phyloP scores from a whole-genome alignment of 305 asterid species.

The Vinca major region DNA sequence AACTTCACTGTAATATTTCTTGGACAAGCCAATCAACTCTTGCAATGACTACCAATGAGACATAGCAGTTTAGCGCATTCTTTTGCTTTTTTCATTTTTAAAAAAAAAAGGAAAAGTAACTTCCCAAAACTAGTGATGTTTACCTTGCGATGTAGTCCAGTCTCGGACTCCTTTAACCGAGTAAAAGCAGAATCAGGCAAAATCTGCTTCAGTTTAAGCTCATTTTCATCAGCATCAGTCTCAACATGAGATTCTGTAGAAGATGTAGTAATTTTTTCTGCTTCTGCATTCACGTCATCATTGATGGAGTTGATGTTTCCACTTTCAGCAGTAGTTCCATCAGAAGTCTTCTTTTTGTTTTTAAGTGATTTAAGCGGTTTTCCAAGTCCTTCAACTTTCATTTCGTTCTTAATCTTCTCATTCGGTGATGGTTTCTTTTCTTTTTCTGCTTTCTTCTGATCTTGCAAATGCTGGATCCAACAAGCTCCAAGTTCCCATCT shows the following conservation, averaged over 20 bases:
- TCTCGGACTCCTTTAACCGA: slow-evolving; percentile 75
- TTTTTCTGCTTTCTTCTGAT: slow-evolving; percentile 85
- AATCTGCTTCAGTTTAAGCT: slow-evolving; percentile 45
- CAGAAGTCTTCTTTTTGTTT: slow-evolving; percentile 59
- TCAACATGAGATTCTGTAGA: slow-evolving; percentile 43
- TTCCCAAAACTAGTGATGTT: slow-evolving; percentile 9
- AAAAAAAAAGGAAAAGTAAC: background rate
- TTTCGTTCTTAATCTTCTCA: slow-evolving; percentile 68
- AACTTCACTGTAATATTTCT: slow-evolving; percentile 73
- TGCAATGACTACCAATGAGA: slow-evolving; percentile 57
- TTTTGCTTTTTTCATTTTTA: slow-evolving; percentile 16
- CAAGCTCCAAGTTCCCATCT: slow-evolving; percentile 99
- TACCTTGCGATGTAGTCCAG: slow-evolving; percentile 92
- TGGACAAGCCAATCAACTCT: slow-evolving; percentile 67
- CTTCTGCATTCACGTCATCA: slow-evolving; percentile 39
- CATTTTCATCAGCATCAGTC: slow-evolving; percentile 47
- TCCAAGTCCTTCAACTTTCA: slow-evolving; percentile 98
- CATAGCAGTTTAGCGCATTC: slow-evolving; percentile 26
- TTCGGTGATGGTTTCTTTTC: slow-evolving; percentile 53
- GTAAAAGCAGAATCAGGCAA: slow-evolving; percentile 65
- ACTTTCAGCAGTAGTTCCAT: slow-evolving; percentile 37
- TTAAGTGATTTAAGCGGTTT: slow-evolving; percentile 79
- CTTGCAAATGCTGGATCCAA: slow-evolving; percentile 97
- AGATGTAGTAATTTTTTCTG: slow-evolving; percentile 30
- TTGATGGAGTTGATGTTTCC: slow-evolving; percentile 29